Base-by-base conservation (phyloP, 768 basidiomycete species). In the Macrolepiota albuminosa region DNA sequence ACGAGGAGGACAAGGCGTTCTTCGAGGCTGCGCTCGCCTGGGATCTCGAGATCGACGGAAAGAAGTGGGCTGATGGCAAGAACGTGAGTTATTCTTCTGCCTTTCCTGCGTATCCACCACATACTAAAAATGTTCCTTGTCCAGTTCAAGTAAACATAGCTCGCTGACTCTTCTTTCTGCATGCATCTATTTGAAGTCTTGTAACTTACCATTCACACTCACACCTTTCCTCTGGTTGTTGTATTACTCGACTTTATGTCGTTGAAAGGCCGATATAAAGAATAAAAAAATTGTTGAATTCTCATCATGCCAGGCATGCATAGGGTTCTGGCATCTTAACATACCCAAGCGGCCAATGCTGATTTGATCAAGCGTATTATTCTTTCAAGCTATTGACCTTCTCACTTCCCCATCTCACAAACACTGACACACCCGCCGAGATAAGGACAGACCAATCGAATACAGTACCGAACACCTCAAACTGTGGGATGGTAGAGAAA, bases 11-110 rank as follows among this genome's bases (percentile, higher is more conserved):
- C 68, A 95, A 95, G 81, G 79, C 80, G 61, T 95, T 90, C 85
- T 95, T 98, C 70, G 93, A 94, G 81, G 89, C 81, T 66, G 91
- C 91, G 29, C 84, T 96, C 66, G 91, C 94, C 51, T 98, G 96
- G 96, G 94, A 96, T 77, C 76, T 96, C 61, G 86, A 89, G 75
- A 67, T 97, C 58, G 87, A 88, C 64, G 96, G 89, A 34, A 94
- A 92, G 84, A 83, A 84, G 72, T 97, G 93, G 92, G 86, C 76
- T 53, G 95, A 95, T 76, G 91, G 91, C 64, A 93, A 93, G 82
- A 89, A 86, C 72, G 89, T 93, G 72, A 79, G 91, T 84, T 84
- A 16, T 37, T 57, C 50, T 57, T n/a, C 50, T 33, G 45, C 39
- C 40, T 57, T 47, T 36, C 34, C 31, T 55, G 29, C 40, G 34